Base-by-base conservation (phyloP, 805 yeast genomes). In the Spathaspora gorwiae region DNA sequence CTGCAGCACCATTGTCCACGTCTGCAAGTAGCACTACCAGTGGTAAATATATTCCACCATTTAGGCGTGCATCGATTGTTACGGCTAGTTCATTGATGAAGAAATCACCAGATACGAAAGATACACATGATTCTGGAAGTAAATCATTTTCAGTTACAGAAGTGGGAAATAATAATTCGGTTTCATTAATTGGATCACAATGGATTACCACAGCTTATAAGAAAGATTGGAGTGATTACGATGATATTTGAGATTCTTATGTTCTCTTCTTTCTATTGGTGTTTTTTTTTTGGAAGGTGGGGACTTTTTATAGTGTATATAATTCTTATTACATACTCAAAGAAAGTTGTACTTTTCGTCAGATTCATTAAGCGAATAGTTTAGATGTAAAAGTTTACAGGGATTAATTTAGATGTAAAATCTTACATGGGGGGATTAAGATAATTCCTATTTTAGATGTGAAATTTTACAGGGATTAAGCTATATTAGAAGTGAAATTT, bases 11-110 rank as follows among this genome's bases (percentile, higher is more conserved):
- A 19, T 39, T 39, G 13, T 39, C 41, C n/a, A 15, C 35, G 2
- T 39, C 41, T n/a, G 41, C 41, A 8, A 39, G 15, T 15, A 37
- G 35, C 31, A 24, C 43, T 32, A 39, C 56, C 29, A 64, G 71
- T 34, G 86, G 86, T 3, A 83, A 80, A 57, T 84, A 84, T 54
- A 68, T 84, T 35, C 90, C 90, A 15, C 90, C 90, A n/a, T 82
- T 78, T 54, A 66, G 83, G 51, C 72, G 90, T 58, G 76, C 79
- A 0, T 76, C 82, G 13, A 26, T 13, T 13, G 5, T 67, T 62
- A 7, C 30, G 29, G 34, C 35, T 10, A 11, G 13, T 26, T 39
- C 43, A 11, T n/a, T 26, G 29, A 32, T 36, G 9, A 37, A 29
- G n/a, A 49, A 40, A 19, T 13, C 37, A 26, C 33, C 39, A 19